A percentile compares a stretch with the other conserved stretches of the same genome.
Conservation (phyloP, 2,329 filamentous ascomycete species). For the Penicillium sp. region DNA sequence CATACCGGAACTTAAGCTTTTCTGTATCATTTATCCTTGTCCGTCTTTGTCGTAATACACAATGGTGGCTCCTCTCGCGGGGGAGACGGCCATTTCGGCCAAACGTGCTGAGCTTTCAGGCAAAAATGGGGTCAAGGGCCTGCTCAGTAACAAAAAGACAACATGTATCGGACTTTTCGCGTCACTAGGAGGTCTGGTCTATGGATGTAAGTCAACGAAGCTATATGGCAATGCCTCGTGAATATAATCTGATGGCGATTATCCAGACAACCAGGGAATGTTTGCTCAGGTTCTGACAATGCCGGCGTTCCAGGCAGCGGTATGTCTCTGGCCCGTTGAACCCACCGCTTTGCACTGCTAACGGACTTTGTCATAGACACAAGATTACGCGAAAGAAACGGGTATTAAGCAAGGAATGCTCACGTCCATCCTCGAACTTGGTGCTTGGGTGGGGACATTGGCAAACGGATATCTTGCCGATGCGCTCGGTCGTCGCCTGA, state of each 20-base stretch:
- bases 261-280: slow-evolving; percentile 68
- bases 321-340: slow-evolving; percentile 36
- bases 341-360: neutral
- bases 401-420: slow-evolving; percentile 34
- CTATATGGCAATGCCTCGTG: neutral
- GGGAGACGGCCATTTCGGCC: slow-evolving; percentile 31
- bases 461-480: slow-evolving; percentile 42
- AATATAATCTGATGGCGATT: neutral
- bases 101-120: slow-evolving; percentile 38
- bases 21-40: neutral
- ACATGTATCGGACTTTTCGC: slow-evolving; percentile 57
- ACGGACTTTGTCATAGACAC: slow-evolving; percentile 19
- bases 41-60: neutral
- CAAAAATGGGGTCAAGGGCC: slow-evolving; percentile 49
- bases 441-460: slow-evolving; percentile 41
- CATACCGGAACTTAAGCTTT: neutral
- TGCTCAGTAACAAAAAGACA: slow-evolving; percentile 55
- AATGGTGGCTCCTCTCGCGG: slow-evolving; percentile 17
- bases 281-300: slow-evolving; percentile 67
- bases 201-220: slow-evolving; percentile 53
- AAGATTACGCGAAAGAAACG: slow-evolving; percentile 28
- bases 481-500: slow-evolving; percentile 35
- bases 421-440: slow-evolving; percentile 45
- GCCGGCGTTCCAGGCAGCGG: slow-evolving; percentile 48
- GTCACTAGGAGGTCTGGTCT: slow-evolving; percentile 54